Evolutionary conservation across 805 yeast species (phyloP).

Genomic region (Torulaspora indica): DNA sequence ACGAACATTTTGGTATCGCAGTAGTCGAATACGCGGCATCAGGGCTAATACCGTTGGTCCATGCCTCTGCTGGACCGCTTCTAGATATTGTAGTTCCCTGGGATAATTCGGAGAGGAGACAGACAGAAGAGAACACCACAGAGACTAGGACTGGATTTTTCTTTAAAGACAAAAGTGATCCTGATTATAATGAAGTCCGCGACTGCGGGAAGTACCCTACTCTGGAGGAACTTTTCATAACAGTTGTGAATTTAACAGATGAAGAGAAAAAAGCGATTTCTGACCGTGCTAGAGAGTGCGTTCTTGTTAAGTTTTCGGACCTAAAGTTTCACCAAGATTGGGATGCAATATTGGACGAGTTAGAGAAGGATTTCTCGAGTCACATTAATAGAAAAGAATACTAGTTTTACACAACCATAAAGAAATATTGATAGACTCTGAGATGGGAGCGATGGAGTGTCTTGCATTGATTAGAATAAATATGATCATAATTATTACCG

Average conservation of each 20-base stretch:
- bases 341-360: constrained; percentile 36
- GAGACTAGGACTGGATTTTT: constrained; percentile 67
- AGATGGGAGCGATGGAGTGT: neutral
- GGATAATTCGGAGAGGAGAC: constrained; percentile 34
- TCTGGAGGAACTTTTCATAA: constrained; percentile 47
- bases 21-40: constrained; percentile 88
- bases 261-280: constrained; percentile 42
- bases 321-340: constrained; percentile 51
- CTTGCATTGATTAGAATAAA: neutral
- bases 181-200: constrained; percentile 46
- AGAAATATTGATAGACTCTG: neutral
- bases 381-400: constrained; percentile 1
- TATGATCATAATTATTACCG: neutral
- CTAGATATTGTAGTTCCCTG: constrained; percentile 74
- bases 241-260: constrained; percentile 40
- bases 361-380: constrained; percentile 3
- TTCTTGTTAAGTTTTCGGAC: constrained; percentile 56
- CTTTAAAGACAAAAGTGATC: constrained; percentile 66
- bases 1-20: constrained; percentile 97
- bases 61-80: constrained; percentile 93
- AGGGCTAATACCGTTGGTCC: constrained; percentile 84
- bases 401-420: constrained; percentile 6
- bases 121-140: constrained; percentile 31
- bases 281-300: constrained; percentile 43
- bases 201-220: constrained; percentile 38